phyloP scores from a whole-genome alignment of 75 land plant genomes.

The Picea sitchensis region DNA sequence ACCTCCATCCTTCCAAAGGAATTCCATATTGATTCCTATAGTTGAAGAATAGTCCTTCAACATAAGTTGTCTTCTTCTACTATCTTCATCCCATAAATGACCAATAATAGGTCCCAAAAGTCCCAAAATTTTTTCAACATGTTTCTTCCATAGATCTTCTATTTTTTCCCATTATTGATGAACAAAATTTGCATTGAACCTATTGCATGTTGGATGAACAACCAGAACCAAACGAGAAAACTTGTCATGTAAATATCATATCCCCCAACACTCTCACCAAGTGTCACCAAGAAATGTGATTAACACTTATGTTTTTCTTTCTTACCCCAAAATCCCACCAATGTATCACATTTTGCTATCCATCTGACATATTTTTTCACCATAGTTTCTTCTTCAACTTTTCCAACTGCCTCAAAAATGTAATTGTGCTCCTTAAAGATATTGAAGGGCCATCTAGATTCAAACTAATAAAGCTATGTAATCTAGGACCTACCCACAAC shows the following conservation, averaged over 20 bases:
- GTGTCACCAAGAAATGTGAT: neutral
- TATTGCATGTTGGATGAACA: no score
- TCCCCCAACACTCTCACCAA: neutral
- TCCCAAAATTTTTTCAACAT: no score
- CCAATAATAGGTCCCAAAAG: no score
- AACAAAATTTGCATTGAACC: no score
- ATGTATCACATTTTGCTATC: neutral
- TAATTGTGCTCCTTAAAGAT: neutral
- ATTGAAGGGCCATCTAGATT: neutral
- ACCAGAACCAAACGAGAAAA: neutral
- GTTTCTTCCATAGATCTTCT: neutral
- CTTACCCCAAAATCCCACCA: neutral
- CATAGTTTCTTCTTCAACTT: neutral
- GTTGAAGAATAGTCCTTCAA: no score
- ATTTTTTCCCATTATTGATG: neutral
- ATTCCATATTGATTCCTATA: no score
- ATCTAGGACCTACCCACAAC: neutral
- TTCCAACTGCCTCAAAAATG: no score
- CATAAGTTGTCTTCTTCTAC: no score
- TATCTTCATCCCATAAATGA: no score
- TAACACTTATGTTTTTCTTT: neutral
- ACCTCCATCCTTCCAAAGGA: no score
- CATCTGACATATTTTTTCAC: neutral
- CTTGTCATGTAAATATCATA: neutral
- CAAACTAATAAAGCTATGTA: neutral